Percentiles rank a stretch among this genome's conserved stretches.
Evolutionary conservation across 1,139 yeast species (phyloP).

Genomic region (Protomyces lactucae-debilis): DNA sequence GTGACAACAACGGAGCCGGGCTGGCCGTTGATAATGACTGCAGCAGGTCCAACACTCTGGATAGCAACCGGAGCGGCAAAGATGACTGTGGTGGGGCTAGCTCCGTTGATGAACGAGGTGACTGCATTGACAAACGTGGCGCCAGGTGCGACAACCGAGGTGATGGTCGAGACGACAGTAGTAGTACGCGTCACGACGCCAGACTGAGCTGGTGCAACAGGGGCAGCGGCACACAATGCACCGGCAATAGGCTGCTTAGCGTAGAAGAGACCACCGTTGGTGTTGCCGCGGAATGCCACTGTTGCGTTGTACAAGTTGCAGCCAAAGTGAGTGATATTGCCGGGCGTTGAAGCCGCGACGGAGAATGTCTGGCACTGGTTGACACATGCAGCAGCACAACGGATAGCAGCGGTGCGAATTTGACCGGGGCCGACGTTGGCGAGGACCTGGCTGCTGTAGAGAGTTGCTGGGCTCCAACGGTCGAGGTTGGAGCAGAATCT

Average conservation of each 20-base stretch:
- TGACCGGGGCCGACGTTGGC: constrained; percentile 18
- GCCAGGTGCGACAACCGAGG: constrained; percentile 13
- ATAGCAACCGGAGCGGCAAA: constrained; percentile 1
- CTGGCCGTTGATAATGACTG: constrained; percentile 13
- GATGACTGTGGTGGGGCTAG: constrained; percentile 3
- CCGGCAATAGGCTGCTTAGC: constrained; percentile 17
- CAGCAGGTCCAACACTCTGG: constrained; percentile 14
- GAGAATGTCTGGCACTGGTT: constrained; percentile 20
- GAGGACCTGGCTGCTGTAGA: constrained; percentile 10
- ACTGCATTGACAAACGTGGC: not conserved
- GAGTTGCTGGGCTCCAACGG: constrained; percentile 21
- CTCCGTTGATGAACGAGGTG: constrained; percentile 2
- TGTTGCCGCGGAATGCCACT: constrained; percentile 23
- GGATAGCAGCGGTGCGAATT: constrained; percentile 14
- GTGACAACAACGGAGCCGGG: constrained; percentile 3
- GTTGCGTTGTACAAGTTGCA: constrained; percentile 25
- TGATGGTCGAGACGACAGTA: constrained; percentile 12
- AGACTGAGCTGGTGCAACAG: not conserved
- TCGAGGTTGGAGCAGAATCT: constrained; percentile 24
- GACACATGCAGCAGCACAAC: constrained; percentile 21
- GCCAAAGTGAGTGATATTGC: constrained; percentile 19
- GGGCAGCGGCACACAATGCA: constrained; percentile 15
- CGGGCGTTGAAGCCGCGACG: constrained; percentile 23
- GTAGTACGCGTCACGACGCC: constrained; percentile 12
- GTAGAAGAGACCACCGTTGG: constrained; percentile 26